A percentile compares a stretch with the other conserved stretches of the same genome.
phyloP scores from a whole-genome alignment of 371 early-diverging fungal species.

The Sporodiniella umbellata region DNA sequence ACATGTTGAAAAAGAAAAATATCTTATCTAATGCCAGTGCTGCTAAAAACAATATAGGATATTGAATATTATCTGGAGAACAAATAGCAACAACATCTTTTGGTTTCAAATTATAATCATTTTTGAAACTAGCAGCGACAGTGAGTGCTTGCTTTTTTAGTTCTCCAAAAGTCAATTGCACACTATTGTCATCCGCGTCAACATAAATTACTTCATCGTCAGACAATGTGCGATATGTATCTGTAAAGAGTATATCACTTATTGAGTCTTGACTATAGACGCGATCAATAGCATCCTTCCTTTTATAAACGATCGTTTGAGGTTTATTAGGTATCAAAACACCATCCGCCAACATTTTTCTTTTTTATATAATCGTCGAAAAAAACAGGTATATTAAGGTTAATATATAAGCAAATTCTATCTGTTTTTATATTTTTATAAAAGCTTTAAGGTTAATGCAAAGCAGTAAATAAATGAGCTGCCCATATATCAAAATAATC shows the following conservation, averaged over 20 bases:
- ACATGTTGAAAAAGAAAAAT: too few species aligned
- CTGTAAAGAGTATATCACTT: background rate
- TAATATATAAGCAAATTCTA: too few species aligned
- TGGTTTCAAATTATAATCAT: slow-evolving; percentile 29
- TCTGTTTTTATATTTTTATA: too few species aligned
- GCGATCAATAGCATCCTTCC: too few species aligned
- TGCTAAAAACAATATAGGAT: slow-evolving; percentile 6
- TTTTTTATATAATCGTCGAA: too few species aligned
- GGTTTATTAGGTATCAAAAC: too few species aligned
- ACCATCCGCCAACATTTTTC: too few species aligned
- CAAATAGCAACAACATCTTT: slow-evolving; percentile 65
- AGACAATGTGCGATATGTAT: background rate
- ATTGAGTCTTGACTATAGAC: background rate
- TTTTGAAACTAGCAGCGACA: slow-evolving; percentile 4
- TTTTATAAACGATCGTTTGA: too few species aligned
- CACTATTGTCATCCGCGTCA: background rate
- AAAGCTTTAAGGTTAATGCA: too few species aligned
- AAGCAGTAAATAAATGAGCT: too few species aligned
- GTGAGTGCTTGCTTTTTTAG: background rate
- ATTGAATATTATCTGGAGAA: slow-evolving; percentile 50
- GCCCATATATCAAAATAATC: too few species aligned
- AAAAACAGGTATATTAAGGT: too few species aligned
- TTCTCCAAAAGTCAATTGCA: background rate
- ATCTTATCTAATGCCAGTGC: slow-evolving; percentile 18
- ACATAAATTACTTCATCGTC: background rate